Base-by-base conservation (phyloP, 805 yeast species). In the Ogataea methanolica region DNA sequence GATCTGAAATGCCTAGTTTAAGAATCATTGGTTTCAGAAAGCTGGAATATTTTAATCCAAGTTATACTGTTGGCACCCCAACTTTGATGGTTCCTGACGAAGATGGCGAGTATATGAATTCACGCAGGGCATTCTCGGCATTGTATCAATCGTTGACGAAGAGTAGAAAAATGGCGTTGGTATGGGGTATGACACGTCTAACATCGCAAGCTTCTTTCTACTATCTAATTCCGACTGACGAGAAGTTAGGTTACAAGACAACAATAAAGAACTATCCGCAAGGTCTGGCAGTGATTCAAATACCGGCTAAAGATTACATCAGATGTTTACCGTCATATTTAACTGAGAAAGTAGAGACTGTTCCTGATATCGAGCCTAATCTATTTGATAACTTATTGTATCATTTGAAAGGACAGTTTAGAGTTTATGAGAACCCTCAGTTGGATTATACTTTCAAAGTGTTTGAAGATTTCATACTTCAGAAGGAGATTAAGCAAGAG, bases 301-400 rank as follows among this genome's bases (percentile, higher is more conserved):
- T 87, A 21, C 97, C 98, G 1, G 85, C 78, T 71, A 66, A 79
- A 15, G 95, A 89, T 54, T 92, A 88, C 60, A 65, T 89, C 4
- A 71, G 97, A 44, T 72, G 76, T 33, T 63, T 80, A 4, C 97
- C 97, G 0, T 46, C 45, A 2, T 57, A 54, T 48, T 34, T 53
- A 6, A 43, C 45, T 12, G 49, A 61, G 23, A 54, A 61, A 1
- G 65, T 65, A 29, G 48, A 55, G 14, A 55, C 63, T 3, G 38
- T 42, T 9, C 44, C 41, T 31, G 36, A 41, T 5, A 49, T 57
- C 12, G 41, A 47, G 12, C 52, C 61, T 2, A 55, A 57, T 21
- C 14, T 48, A 14, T 62, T 52, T 35, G 64, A 52, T 36, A 52
- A 45, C 7, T 45, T 68, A 12, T 53, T 55, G 6, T 56, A 52